These are phyloP conservation scores for Rhizophlyctis rosea DNA, from an alignment of 192 early-diverging fungal genomes.

Conservation along the genomic window DNA sequence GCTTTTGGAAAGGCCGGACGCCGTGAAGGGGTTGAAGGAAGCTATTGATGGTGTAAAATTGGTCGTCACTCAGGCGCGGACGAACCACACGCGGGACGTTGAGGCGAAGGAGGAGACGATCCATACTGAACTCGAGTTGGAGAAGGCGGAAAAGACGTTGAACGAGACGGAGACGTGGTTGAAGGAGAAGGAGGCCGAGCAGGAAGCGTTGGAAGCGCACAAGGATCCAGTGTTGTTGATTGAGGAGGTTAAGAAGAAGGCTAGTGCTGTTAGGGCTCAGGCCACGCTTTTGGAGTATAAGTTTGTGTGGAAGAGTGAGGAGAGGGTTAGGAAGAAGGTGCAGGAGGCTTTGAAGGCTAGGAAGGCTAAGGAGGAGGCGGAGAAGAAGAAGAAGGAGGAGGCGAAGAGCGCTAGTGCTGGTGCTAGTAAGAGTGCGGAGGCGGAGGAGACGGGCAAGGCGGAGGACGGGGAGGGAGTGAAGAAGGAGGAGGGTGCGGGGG, in stretches of 20 bases:
- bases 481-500: constrained; percentile 26
- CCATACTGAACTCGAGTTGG: constrained; percentile 31
- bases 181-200: constrained; percentile 50
- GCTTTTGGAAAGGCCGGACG: constrained; percentile 50
- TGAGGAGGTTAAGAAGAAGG: constrained; percentile 3
- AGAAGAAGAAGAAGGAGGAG: not conserved
- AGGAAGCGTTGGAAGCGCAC: constrained; percentile 52
- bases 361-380: not conserved
- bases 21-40: constrained; percentile 19
- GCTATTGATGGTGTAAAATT: constrained; percentile 3
- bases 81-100: constrained; percentile 10
- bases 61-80: constrained; percentile 1
- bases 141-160: constrained; percentile 40
- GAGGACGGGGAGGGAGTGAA: constrained; percentile 22
- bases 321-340: not conserved
- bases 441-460: constrained; percentile 26
- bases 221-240: constrained; percentile 66
- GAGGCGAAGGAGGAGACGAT: not conserved
- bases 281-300: not conserved
- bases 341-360: no score
- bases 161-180: constrained; percentile 68
- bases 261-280: constrained; percentile 14
- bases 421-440: constrained; percentile 16
- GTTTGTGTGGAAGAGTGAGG: not conserved
- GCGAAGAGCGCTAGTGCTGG: not conserved